phyloP scores from a whole-genome alignment of 2,329 filamentous ascomycete genomes.

The Alternaria sp. region DNA sequence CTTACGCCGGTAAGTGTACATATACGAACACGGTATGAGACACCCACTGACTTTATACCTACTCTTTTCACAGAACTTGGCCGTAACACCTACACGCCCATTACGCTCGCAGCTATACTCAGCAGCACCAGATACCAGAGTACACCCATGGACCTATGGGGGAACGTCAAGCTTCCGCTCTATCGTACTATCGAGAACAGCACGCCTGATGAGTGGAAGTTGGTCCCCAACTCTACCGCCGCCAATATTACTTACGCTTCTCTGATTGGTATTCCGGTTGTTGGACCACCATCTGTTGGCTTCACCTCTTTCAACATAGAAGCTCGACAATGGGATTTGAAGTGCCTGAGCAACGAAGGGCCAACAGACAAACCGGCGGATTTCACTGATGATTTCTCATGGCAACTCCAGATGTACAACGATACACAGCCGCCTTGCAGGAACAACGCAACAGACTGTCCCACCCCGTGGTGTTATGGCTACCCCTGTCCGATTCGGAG shows the following conservation, averaged over 20 bases:
- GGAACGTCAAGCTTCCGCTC: constrained; percentile 38
- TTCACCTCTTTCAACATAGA: constrained; percentile 29
- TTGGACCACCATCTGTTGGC: constrained; percentile 11
- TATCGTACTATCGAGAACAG: constrained; percentile 33
- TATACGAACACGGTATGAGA: neutral
- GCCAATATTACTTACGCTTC: constrained; percentile 35
- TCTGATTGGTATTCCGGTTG: constrained; percentile 36
- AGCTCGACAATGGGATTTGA: constrained; percentile 38
- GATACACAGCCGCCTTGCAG: neutral
- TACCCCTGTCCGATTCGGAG: constrained; percentile 34
- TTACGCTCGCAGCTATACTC: constrained; percentile 36
- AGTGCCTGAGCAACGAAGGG: constrained; percentile 29
- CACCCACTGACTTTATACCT: neutral
- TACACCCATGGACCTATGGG: constrained; percentile 38
- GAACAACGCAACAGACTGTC: constrained; percentile 11
- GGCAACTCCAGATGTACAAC: constrained; percentile 19
- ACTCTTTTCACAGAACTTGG: constrained; percentile 9
- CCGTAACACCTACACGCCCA: constrained; percentile 28
- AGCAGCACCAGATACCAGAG: constrained; percentile 34
- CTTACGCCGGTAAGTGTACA: constrained; percentile 7
- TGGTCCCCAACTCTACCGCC: constrained; percentile 10
- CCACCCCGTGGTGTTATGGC: constrained; percentile 10
- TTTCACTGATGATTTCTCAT: constrained; percentile 25
- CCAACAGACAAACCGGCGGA: constrained; percentile 1
- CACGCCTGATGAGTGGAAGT: constrained; percentile 31